Conservation (phyloP, 2,329 filamentous ascomycete species). For the Talaromyces albobiverticillius region DNA sequence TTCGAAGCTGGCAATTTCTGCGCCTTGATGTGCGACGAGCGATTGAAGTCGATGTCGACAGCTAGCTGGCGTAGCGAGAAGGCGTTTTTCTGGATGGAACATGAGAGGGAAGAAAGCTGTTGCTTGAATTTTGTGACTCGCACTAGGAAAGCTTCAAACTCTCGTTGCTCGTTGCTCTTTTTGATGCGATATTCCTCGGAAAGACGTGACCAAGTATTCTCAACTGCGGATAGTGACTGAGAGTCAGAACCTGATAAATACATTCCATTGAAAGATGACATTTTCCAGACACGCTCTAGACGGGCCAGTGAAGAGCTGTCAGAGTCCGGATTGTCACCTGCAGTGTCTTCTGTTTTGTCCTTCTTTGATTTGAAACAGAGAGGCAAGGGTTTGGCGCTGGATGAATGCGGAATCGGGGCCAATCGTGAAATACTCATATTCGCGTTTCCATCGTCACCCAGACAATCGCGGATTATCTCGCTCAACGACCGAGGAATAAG, state of each 20-base stretch:
- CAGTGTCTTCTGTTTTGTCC: not conserved
- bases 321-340: not conserved
- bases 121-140: conserved; percentile 1
- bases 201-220: conserved; percentile 3
- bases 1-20: conserved; percentile 28
- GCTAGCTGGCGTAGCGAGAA: conserved; percentile 5
- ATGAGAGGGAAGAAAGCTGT: not conserved
- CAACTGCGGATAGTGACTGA: not conserved
- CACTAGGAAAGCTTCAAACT: not conserved
- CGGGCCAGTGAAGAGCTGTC: conserved; percentile 7
- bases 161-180: not conserved
- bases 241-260: conserved; percentile 3
- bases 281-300: not conserved
- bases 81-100: not conserved
- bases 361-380: conserved; percentile 9
- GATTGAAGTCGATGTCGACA: conserved; percentile 1
- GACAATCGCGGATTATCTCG: not conserved
- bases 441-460: not conserved
- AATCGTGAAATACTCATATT: not conserved
- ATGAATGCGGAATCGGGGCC: conserved; percentile 1
- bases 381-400: conserved; percentile 8
- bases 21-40: conserved; percentile 20
- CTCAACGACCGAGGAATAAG: conserved; percentile 4
- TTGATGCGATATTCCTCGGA: not conserved
- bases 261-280: not conserved